Evolutionary conservation across 2,329 filamentous ascomycete genomes (phyloP), one percentile per base, ranked within the genome.

Genomic region (Trichoderma sp.): DNA sequence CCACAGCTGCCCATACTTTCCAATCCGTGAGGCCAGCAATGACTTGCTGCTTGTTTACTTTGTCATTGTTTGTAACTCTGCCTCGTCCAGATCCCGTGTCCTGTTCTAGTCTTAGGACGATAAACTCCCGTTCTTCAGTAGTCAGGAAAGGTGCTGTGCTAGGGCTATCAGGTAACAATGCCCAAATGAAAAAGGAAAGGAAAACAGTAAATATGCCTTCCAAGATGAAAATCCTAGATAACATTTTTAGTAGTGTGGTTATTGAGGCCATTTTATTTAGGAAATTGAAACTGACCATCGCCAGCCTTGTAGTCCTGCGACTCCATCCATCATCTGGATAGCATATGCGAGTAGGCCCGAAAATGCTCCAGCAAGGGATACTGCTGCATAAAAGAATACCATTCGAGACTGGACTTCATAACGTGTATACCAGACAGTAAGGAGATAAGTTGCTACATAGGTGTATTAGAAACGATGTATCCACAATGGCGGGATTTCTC

Each of bases 321-420:
- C 72, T 3, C 87, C 86, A 72, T 93, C 87, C 92, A 97, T 94
- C 75, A 95, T 92, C 18, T 92, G 92, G 71, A 97, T 96, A 0
- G 90, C 94, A 1, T 89, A 90, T 0, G 94, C 94, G 5, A 97
- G 84, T 1, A 97, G 85, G 1, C 93, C 94, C 49, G 92, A 93
- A 74, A 97, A 97, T 0, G 93, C 92, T 32, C 91, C 91, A 0
- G 92, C 91, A 3, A 94, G 82, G 0, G 90, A 91, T 0, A 92
- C 94, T 28, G 86, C 92, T 74, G 87, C 89, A 83, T 97, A 98
- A 84, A 97, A 97, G 83, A 97, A 94, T 18, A 90, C 92, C 81
- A 94, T 97, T 46, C 96, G 89, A 75, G 93, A 93, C 80, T 98
- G 95, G 2, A 94, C 93, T 81, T 98, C 96, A 58, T 84, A 84